A percentile compares a stretch with the other conserved stretches of the same genome.
Conservation (phyloP, 2,329 filamentous ascomycete genomes). For the Sporothrix mexicana region DNA sequence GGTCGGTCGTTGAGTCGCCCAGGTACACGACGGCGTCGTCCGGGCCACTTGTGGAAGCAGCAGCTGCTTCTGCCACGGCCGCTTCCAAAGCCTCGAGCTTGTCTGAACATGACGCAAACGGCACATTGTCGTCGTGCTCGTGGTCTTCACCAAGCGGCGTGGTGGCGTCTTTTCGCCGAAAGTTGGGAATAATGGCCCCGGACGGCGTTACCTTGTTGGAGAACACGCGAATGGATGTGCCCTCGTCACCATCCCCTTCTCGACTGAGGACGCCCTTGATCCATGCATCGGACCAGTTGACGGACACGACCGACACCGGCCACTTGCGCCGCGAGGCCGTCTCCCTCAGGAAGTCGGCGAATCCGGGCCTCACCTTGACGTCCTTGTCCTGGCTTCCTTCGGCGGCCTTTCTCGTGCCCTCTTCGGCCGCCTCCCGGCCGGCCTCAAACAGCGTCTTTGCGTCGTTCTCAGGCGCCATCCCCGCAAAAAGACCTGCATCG, state of each 20-base stretch:
- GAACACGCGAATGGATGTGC: constrained; percentile 45
- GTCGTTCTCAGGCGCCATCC: constrained; percentile 42
- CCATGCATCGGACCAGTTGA: constrained; percentile 47
- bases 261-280: constrained; percentile 44
- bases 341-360: constrained; percentile 40
- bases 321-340: constrained; percentile 44
- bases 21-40: constrained; percentile 53
- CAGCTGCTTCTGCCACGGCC: constrained; percentile 38
- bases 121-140: constrained; percentile 19
- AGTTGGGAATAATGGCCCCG: constrained; percentile 50
- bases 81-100: constrained; percentile 53
- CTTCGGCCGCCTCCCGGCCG: constrained; percentile 41
- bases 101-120: constrained; percentile 51
- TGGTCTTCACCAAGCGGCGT: constrained; percentile 37
- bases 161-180: constrained; percentile 41
- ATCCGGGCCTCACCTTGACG: constrained; percentile 33
- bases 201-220: constrained; percentile 52
- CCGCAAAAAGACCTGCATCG: constrained; percentile 53
- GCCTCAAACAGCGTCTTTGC: constrained; percentile 45
- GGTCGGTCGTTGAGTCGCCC: constrained; percentile 63
- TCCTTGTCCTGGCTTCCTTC: not conserved
- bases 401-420: too few relatives aligned
- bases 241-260: not conserved
- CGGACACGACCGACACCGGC: constrained; percentile 54
- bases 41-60: not conserved